phyloP scores from a whole-genome alignment of 1,139 yeast genomes.

The Geotrichum restrictum region DNA sequence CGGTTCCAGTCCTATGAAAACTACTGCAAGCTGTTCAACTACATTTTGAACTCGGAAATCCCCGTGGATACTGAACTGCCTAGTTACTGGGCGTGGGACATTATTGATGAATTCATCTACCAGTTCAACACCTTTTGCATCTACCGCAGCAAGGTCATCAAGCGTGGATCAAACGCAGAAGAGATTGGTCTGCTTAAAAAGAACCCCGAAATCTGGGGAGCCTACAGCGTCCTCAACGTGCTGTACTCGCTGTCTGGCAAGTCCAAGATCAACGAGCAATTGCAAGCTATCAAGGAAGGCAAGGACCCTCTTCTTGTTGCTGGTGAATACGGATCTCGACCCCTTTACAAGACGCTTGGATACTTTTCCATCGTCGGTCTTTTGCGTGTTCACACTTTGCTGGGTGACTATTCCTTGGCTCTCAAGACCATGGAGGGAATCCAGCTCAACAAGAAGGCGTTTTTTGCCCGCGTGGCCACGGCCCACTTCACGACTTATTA shows the following conservation, averaged over 20 bases:
- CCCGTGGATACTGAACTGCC: slow-evolving; percentile 47
- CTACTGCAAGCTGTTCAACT: slow-evolving; percentile 48
- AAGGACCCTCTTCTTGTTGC: slow-evolving; percentile 40
- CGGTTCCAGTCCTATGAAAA: slow-evolving; percentile 48
- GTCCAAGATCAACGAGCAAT: slow-evolving; percentile 45
- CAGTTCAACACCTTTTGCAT: slow-evolving; percentile 47
- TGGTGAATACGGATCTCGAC: slow-evolving; percentile 45
- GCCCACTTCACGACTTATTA: slow-evolving; percentile 50
- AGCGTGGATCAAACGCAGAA: slow-evolving; percentile 35
- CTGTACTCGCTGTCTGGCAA: slow-evolving; percentile 47
- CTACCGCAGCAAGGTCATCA: slow-evolving; percentile 42
- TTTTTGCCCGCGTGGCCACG: slow-evolving; percentile 46
- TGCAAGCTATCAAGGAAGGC: slow-evolving; percentile 40
- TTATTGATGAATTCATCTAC: slow-evolving; percentile 50
- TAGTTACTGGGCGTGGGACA: slow-evolving; percentile 50
- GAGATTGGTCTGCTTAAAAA: slow-evolving; percentile 41
- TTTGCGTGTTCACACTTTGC: slow-evolving; percentile 46
- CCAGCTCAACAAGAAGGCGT: slow-evolving; percentile 46
- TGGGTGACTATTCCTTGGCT: slow-evolving; percentile 49
- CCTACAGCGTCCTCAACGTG: slow-evolving; percentile 48
- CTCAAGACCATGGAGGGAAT: slow-evolving; percentile 47
- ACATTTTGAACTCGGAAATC: slow-evolving; percentile 43
- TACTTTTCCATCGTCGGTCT: slow-evolving; percentile 49
- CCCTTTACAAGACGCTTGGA: slow-evolving; percentile 47
- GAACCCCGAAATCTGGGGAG: slow-evolving; percentile 46